Evolutionary conservation across 108 stramenopile genomes (phyloP).

Genomic region (Conticribra guillardii): DNA sequence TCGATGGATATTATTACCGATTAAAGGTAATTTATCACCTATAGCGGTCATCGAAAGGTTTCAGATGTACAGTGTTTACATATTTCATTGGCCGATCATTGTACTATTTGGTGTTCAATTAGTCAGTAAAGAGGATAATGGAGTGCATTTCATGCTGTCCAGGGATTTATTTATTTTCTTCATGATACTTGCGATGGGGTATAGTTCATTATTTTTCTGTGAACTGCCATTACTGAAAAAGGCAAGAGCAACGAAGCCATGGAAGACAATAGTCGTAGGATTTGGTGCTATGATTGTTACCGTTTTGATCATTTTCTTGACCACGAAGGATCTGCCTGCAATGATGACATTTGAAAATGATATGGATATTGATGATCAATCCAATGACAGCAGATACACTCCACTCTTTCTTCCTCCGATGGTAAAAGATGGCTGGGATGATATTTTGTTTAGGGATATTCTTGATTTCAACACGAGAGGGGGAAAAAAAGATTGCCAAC

Average conservation of each 20-base stretch:
- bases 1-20: no score
- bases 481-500: no score
- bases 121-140: neutral
- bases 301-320: neutral
- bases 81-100: neutral
- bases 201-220: neutral
- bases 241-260: neutral
- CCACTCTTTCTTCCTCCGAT: no score
- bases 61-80: no score
- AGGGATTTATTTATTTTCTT: neutral
- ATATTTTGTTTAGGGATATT: no score
- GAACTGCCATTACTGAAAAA: neutral
- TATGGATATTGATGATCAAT: no score
- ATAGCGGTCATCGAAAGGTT: no score
- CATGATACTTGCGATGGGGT: neutral
- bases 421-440: no score
- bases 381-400: no score
- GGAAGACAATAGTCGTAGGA: neutral
- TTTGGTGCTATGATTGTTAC: neutral
- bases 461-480: neutral
- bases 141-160: neutral
- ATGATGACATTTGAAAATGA: neutral
- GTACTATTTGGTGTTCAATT: neutral
- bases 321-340: neutral
- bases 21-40: no score